A percentile compares a stretch with the other conserved stretches of the same genome.
These are phyloP conservation scores for Panaeolus cyanescens DNA, from an alignment of 768 basidiomycete genomes.

Conservation along the genomic window DNA sequence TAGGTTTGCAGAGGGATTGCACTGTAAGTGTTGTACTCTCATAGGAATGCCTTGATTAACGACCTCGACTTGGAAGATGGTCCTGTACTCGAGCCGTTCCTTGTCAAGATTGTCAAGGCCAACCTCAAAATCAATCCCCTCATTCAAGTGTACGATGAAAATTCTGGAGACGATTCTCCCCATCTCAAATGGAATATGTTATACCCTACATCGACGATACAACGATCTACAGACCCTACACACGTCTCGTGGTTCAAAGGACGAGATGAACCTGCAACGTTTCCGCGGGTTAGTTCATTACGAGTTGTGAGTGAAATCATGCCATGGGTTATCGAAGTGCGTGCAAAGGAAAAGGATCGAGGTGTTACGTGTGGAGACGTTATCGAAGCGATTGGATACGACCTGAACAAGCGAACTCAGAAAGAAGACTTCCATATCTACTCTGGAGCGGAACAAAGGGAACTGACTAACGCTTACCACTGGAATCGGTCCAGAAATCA, in stretches of 20 bases:
- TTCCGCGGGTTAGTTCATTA: constrained; percentile 59
- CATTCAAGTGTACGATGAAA: constrained; percentile 40
- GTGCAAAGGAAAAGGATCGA: constrained; percentile 51
- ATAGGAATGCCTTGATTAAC: no score
- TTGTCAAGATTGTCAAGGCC: constrained; percentile 51
- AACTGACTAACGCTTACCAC: constrained; percentile 54
- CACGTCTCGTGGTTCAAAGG: constrained; percentile 69
- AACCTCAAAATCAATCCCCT: constrained; percentile 61
- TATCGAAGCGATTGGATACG: constrained; percentile 49
- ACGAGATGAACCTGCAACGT: constrained; percentile 65
- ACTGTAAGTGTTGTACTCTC: constrained; percentile 39
- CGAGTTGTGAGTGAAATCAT: constrained; percentile 56
- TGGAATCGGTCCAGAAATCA: constrained; percentile 65
- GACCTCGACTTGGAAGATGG: constrained; percentile 47
- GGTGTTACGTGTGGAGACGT: constrained; percentile 79
- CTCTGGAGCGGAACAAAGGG: constrained; percentile 32
- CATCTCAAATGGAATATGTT: constrained; percentile 79
- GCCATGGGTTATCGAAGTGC: constrained; percentile 75
- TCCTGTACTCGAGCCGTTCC: constrained; percentile 67
- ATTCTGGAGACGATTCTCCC: constrained; percentile 40
- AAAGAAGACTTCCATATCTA: constrained; percentile 55
- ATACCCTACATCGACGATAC: constrained; percentile 59
- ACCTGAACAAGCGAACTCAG: constrained; percentile 51
- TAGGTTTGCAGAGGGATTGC: constrained; percentile 30
- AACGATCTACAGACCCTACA: constrained; percentile 60